Conservation (phyloP, 805 yeast genomes). For the Candida krabiensis region DNA sequence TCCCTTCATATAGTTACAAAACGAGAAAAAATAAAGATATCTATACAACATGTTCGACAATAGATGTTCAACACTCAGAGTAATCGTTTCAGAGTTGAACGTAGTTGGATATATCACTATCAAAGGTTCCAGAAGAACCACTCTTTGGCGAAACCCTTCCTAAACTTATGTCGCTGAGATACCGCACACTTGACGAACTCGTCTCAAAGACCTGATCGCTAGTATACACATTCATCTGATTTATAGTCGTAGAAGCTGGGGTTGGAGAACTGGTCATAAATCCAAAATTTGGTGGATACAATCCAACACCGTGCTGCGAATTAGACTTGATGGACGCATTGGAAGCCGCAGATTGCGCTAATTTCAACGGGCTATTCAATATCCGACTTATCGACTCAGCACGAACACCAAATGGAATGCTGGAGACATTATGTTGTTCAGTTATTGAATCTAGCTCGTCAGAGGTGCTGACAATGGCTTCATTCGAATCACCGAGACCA, state of each 20-base stretch:
- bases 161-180: slow-evolving; percentile 21
- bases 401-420: slow-evolving; percentile 15
- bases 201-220: slow-evolving; percentile 14
- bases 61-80: no score
- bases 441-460: slow-evolving; percentile 20
- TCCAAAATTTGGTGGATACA: slow-evolving; percentile 17
- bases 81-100: neutral
- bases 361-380: slow-evolving; percentile 18
- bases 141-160: slow-evolving; percentile 15
- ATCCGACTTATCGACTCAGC: slow-evolving; percentile 20
- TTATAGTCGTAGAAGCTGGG: slow-evolving; percentile 15
- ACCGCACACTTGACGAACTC: slow-evolving; percentile 19
- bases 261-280: slow-evolving; percentile 15
- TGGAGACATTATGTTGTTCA: slow-evolving; percentile 8
- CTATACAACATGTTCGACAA: no score
- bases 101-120: neutral
- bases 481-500: neutral
- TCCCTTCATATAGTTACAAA: no score
- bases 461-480: slow-evolving; percentile 4
- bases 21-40: no score
- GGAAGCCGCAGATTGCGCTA: slow-evolving; percentile 22
- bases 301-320: slow-evolving; percentile 15
- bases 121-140: slow-evolving; percentile 3
- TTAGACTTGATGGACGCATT: slow-evolving; percentile 19
- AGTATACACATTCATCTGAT: slow-evolving; percentile 20